Evolutionary conservation across 169 alveolate species (phyloP), one percentile per base, ranked within the genome.

Genomic region (Plasmodium vivax): DNA sequence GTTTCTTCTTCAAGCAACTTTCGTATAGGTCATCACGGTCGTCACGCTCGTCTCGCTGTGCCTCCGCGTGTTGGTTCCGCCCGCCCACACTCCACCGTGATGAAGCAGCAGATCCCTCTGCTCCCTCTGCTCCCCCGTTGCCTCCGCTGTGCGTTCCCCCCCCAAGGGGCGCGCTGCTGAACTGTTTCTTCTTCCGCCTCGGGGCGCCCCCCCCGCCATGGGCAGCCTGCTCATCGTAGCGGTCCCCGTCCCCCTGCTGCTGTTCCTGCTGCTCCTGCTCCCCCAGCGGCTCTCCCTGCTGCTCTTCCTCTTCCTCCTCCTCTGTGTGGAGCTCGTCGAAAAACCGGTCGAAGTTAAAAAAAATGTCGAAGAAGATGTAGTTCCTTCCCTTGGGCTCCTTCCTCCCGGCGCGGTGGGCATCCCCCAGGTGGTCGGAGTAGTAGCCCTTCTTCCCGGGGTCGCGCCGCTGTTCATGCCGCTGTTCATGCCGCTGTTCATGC

Each of bases 1-100:
- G 58, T 82, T 92, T 81, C 72, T 92, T 92, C 72, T 82, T 92
- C 41, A 92, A 41, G 45, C 92, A 92, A 30, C 72, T 83, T 72
- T 92, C 87, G 19, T 71, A 92, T 3, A 92, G 30, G 75, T 83
- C 95, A 19, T 92, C 45, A 5, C 23, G 8, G 16, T 77, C 54
- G 27, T 51, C 45, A 27, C 32, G 7, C 8, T 77, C 73, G 27
- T 51, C 45, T 14, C 47, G 7, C 3, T 68, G 34, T 12, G 16
- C 4, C 16, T 84, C 72, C 3, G 45, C 62, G 7, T 45, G 1
- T 38, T 84, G 23, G 6, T n/a, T 38, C 51, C 73, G 14, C 1
- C 27, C 27, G 1, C 3, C 19, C n/a, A 38, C 14, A 8, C 23
- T 73, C 79, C 38, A 19, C 27, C 27, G 27, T 23, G 27, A 23